Conservation (phyloP, 352 stramenopile species). For the Pythium sukuiense region DNA sequence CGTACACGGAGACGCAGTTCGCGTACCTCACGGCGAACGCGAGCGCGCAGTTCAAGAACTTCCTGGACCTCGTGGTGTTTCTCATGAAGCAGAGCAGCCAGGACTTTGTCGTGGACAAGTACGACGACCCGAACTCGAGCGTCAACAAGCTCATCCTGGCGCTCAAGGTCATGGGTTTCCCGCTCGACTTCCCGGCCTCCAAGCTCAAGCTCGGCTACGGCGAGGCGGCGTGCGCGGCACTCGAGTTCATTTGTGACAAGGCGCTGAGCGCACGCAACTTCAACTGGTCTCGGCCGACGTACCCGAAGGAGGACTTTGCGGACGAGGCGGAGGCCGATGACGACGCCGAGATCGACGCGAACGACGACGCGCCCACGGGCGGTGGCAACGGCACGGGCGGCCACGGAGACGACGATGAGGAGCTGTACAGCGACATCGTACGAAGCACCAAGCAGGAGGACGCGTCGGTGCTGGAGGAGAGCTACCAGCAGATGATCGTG, state of each 20-base stretch:
- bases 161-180: conserved; percentile 80
- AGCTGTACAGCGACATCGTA: conserved; percentile 65
- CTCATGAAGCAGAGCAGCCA: conserved; percentile 79
- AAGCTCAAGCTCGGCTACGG: conserved; percentile 79
- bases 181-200: conserved; percentile 76
- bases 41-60: conserved; percentile 78
- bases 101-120: conserved; percentile 86
- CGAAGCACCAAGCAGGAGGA: conserved; percentile 41
- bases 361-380: conserved; percentile 25
- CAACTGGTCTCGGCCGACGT: conserved; percentile 62
- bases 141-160: conserved; percentile 87
- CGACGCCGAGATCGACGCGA: conserved; percentile 40
- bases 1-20: conserved; percentile 78
- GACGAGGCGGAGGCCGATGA: conserved; percentile 79
- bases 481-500: conserved; percentile 85
- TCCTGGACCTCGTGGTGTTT: conserved; percentile 69
- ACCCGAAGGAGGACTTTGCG: conserved; percentile 79
- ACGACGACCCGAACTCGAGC: conserved; percentile 85
- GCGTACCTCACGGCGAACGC: conserved; percentile 53
- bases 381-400: conserved; percentile 6
- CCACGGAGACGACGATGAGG: conserved; percentile 45
- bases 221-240: conserved; percentile 65
- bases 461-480: conserved; percentile 57
- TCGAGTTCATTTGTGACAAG: conserved; percentile 86
- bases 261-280: conserved; percentile 63